Conservation (phyloP, 1,284 basidiomycete genomes). For the Cryptococcus sp. region DNA sequence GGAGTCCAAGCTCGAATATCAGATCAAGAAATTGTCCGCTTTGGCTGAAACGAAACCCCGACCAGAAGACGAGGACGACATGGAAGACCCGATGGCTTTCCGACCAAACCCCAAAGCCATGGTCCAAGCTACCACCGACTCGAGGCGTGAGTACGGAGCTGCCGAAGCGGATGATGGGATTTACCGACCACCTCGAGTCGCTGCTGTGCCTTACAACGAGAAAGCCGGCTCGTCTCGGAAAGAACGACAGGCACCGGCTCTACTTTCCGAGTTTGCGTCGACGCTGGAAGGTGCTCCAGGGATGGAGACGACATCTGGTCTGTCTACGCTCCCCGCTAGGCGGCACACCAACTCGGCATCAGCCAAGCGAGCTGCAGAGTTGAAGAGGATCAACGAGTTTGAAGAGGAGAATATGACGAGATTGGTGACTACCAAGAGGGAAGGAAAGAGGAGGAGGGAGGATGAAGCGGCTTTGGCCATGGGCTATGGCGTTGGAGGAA, state of each 20-base stretch:
- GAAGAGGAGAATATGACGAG: conserved; percentile 96
- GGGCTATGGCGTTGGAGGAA: conserved; percentile 53
- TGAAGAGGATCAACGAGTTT: conserved; percentile 79
- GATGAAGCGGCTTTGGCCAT: conserved; percentile 91
- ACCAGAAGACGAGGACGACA: conserved; percentile 48
- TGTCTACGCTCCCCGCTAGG: conserved; percentile 48
- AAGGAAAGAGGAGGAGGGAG: conserved; percentile 64
- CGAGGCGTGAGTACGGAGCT: not conserved
- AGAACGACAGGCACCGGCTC: conserved; percentile 64
- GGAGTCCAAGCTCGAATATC: conserved; percentile 84
- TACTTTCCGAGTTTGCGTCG: conserved; percentile 55
- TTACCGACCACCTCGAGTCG: conserved; percentile 87
- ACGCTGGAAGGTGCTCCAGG: conserved; percentile 55
- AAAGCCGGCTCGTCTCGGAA: conserved; percentile 30
- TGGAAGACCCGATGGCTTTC: conserved; percentile 78
- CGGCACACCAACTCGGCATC: conserved; percentile 37
- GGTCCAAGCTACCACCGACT: conserved; percentile 3
- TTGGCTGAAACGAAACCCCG: conserved; percentile 54
- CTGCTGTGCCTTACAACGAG: conserved; percentile 84
- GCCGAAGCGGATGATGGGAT: conserved; percentile 49
- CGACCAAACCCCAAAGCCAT: conserved; percentile 67
- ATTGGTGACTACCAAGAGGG: conserved; percentile 85
- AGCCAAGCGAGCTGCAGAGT: conserved; percentile 52
- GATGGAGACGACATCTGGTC: conserved; percentile 74
- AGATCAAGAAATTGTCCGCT: conserved; percentile 86